phyloP scores from a whole-genome alignment of 176 grass and related monocot species.

The Leersia perrieri region DNA sequence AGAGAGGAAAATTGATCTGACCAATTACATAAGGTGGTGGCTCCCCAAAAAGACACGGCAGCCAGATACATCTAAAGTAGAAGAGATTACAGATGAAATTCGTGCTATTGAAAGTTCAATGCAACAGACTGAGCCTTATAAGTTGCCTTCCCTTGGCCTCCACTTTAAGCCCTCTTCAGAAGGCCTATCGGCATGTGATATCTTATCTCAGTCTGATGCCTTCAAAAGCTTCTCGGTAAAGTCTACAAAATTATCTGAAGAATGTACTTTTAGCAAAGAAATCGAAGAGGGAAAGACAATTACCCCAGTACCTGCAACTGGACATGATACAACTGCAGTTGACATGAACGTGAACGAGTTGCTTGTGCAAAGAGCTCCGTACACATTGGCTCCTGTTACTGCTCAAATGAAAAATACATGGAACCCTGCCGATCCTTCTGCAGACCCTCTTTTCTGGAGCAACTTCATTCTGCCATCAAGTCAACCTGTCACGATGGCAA shows the following conservation, averaged over 20 bases:
- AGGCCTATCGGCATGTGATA: slow-evolving; percentile 65
- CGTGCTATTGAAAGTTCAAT: slow-evolving; percentile 69
- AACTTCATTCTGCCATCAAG: slow-evolving; percentile 75
- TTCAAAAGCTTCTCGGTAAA: slow-evolving; percentile 84
- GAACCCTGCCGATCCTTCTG: slow-evolving; percentile 62
- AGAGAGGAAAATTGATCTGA: slow-evolving; percentile 94
- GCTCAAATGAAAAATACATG: slow-evolving; percentile 72
- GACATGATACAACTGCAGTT: slow-evolving; percentile 45
- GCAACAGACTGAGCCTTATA: slow-evolving; percentile 73
- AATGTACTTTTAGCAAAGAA: slow-evolving; percentile 56
- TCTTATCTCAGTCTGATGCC: slow-evolving; percentile 78
- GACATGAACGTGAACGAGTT: slow-evolving; percentile 56
- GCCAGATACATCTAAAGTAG: slow-evolving; percentile 59
- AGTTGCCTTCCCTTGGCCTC: slow-evolving; percentile 79
- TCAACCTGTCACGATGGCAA: slow-evolving; percentile 63
- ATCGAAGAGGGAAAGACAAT: slow-evolving; percentile 51
- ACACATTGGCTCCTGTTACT: slow-evolving; percentile 64
- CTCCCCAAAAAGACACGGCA: slow-evolving; percentile 72
- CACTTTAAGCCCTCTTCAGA: slow-evolving; percentile 34
- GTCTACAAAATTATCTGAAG: slow-evolving; percentile 66
- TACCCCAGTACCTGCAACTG: slow-evolving; percentile 36
- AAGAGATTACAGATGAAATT: slow-evolving; percentile 79
- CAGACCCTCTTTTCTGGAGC: slow-evolving; percentile 81
- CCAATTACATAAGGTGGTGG: slow-evolving; percentile 99
- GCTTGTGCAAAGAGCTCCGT: slow-evolving; percentile 57